A percentile compares a stretch with the other conserved stretches of the same genome.
Conservation (phyloP, 176 grass and related monocot species). For the Aegilops tauschii region DNA sequence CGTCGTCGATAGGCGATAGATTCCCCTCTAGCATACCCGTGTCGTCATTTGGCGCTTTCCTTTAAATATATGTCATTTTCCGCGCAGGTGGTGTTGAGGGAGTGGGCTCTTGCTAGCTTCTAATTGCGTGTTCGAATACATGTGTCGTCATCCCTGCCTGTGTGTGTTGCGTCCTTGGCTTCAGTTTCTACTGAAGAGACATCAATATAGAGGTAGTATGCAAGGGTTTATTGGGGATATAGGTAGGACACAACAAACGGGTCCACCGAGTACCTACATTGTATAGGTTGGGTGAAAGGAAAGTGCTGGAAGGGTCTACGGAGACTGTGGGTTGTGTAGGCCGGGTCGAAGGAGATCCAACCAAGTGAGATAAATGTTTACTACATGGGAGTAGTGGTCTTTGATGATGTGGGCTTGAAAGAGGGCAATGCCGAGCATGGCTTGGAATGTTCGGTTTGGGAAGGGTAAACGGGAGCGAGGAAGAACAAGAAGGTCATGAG, state of each 20-base stretch:
- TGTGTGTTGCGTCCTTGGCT: background rate
- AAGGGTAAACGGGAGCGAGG: too few relatives aligned
- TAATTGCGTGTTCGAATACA: background rate
- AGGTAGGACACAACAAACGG: fast-evolving
- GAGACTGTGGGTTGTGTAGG: background rate
- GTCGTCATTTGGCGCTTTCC: background rate
- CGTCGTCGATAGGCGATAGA: background rate
- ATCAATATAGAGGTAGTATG: background rate
- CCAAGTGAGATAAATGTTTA: background rate
- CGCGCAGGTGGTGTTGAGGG: background rate
- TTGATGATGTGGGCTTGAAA: background rate
- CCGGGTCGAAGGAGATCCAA: background rate
- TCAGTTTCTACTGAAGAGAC: background rate
- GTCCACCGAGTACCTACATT: background rate
- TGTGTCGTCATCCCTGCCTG: background rate
- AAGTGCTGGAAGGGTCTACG: background rate
- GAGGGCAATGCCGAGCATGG: background rate
- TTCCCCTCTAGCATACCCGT: background rate
- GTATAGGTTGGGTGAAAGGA: background rate
- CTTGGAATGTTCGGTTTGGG: background rate
- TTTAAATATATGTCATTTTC: background rate
- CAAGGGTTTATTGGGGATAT: background rate
- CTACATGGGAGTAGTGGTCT: too few relatives aligned
- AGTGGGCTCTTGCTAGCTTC: background rate
- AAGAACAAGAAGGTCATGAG: too few relatives aligned